Base-by-base conservation (phyloP, 805 yeast species). In the Wickerhamomyces ciferrii region DNA sequence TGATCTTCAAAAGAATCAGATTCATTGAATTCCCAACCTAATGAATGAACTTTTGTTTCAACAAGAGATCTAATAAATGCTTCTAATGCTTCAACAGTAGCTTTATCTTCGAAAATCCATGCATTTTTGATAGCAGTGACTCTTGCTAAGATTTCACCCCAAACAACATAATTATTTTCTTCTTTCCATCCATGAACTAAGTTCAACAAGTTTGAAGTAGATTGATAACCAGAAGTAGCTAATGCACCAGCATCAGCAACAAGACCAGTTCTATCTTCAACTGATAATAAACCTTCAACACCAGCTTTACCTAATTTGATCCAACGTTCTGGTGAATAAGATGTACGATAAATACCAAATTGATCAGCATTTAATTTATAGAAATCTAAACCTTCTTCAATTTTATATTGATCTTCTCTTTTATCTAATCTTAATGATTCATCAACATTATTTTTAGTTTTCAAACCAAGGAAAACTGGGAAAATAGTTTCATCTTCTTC, bases 201-300 rank as follows among this genome's bases (percentile, higher is more conserved):
- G 50, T 71, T 68, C 54, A 84, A 75, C 59, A 84, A 74, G 55
- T 74, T 80, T 4, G 79, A 70, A 31, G 90, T 78, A 23, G 82
- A 70, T 46, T 83, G 78, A 55, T 76, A 75, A 27, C 94, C 94
- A 18, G 92, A 81, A 24, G 81, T 68, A 5, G 92, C 79, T 53
- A 85, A 72, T 9, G 88, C 77, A 44, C 76, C 79, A 18, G 87
- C 87, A 67, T 87, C 95, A n/a, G 91, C 85, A 42, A 86, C 84
- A 54, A 84, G 73, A 39, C 91, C 92, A 46, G 84, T 80, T 65
- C 88, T 79, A 65, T 87, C 95, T 61, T 83, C 87, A 44, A 83
- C 84, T 11, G 88, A 74, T 55, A 87, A 73, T 55, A 75, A 67
- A 37, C 80, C 81, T 11, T 72, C 71, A 37, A 74, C 75, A 50